Percentiles rank a stretch among this genome's conserved stretches.
phyloP scores from a whole-genome alignment of 176 grass and related monocot genomes.

The Avena eriantha region DNA sequence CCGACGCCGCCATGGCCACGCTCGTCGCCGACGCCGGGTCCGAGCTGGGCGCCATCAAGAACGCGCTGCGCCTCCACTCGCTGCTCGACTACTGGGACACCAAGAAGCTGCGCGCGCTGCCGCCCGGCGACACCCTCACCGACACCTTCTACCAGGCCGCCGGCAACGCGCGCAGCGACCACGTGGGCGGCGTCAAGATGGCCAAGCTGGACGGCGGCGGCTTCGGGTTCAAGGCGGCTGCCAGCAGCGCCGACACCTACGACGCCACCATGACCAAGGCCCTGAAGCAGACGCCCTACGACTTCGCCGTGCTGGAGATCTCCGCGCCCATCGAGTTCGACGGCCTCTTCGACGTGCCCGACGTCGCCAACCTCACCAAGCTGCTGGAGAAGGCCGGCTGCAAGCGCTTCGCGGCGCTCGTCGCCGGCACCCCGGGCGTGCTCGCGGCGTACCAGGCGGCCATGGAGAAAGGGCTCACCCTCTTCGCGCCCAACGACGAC shows the following conservation, averaged over 20 bases:
- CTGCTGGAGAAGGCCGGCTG: slow-evolving; percentile 90
- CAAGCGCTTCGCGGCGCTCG: slow-evolving; percentile 76
- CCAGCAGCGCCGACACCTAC: slow-evolving; percentile 58
- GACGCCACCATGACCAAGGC: slow-evolving; percentile 72
- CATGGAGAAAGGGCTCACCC: slow-evolving; percentile 82
- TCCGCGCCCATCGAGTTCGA: slow-evolving; percentile 74
- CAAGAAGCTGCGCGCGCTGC: slow-evolving; percentile 69
- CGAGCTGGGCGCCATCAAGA: slow-evolving; percentile 80
- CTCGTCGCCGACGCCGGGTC: slow-evolving; percentile 60
- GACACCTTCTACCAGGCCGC: slow-evolving; percentile 91
- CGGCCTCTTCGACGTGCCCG: slow-evolving; percentile 65
- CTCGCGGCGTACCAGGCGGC: slow-evolving; percentile 72
- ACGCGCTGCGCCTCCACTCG: slow-evolving; percentile 74
- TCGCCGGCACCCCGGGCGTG: slow-evolving; percentile 58
- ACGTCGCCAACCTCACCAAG: slow-evolving; percentile 57
- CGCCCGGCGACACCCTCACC: slow-evolving; percentile 52
- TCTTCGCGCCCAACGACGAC: slow-evolving; percentile 90
- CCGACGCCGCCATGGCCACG: slow-evolving; percentile 66
- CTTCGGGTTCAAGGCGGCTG: slow-evolving; percentile 64
- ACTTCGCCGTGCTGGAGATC: slow-evolving; percentile 70
- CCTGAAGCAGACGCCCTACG: slow-evolving; percentile 68
- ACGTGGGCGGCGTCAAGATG: slow-evolving; percentile 67
- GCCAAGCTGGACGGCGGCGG: slow-evolving; percentile 25
- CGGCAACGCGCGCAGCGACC: slow-evolving; percentile 55
- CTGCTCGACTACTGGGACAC: slow-evolving; percentile 96